Conservation (phyloP, 176 grass and related monocot species). For the Calamus simplicifolius region DNA sequence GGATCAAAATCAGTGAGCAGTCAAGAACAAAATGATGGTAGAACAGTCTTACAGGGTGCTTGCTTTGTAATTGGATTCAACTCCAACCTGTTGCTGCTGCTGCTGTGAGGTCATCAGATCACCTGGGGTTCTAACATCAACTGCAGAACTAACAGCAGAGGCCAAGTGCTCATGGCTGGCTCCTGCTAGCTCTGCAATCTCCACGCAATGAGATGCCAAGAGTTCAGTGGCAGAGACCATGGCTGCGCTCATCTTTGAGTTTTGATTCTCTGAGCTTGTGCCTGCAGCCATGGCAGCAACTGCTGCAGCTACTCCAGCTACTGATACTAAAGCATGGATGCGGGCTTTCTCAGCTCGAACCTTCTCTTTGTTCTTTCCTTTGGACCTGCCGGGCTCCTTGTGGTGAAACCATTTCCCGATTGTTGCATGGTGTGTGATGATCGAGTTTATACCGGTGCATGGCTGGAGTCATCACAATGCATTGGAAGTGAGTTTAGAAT, state of each 20-base stretch:
- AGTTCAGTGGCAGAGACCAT: conserved; percentile 82
- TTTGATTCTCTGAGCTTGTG: conserved; percentile 18
- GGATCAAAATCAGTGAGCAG: not conserved
- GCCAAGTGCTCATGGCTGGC: conserved; percentile 64
- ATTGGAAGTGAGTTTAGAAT: too few species aligned
- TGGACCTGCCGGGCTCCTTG: conserved; percentile 38
- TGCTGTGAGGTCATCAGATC: conserved; percentile 87
- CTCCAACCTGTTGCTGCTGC: conserved; percentile 74
- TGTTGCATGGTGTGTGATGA: conserved; percentile 34
- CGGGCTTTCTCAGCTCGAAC: conserved; percentile 65
- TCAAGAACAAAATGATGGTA: not conserved
- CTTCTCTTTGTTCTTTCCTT: conserved; percentile 64
- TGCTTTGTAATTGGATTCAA: not conserved
- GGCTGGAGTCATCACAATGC: conserved; percentile 25
- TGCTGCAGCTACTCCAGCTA: conserved; percentile 79
- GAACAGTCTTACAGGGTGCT: not conserved
- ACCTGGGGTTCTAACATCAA: conserved; percentile 59
- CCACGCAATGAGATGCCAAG: conserved; percentile 75
- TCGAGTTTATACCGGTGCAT: conserved; percentile 30
- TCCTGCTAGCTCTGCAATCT: conserved; percentile 66
- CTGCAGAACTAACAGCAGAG: conserved; percentile 50
- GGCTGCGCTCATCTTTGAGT: conserved; percentile 50
- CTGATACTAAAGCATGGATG: conserved; percentile 67
- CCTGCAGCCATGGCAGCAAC: conserved; percentile 49
- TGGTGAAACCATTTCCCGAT: conserved; percentile 83